These are phyloP conservation scores for Metschnikowia kunwiensis DNA, from an alignment of 805 yeast species.

Conservation along the genomic window DNA sequence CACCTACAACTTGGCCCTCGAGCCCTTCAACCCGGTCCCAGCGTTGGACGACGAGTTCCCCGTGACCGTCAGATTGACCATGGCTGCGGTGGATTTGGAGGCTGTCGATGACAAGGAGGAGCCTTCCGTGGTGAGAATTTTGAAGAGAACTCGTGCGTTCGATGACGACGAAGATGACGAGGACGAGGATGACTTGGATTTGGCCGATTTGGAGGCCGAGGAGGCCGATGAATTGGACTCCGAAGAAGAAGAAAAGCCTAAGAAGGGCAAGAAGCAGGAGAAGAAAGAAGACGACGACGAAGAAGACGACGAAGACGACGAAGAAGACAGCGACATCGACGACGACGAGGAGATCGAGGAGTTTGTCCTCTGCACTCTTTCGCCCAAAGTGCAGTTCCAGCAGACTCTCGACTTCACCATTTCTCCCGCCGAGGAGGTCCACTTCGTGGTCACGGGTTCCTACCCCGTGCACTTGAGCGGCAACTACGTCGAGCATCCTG, in stretches of 20 bases:
- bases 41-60: slow-evolving; percentile 87
- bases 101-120: slow-evolving; percentile 73
- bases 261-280: slow-evolving; percentile 38
- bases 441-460: slow-evolving; percentile 93
- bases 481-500: slow-evolving; percentile 95
- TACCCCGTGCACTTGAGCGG: slow-evolving; percentile 91
- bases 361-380: slow-evolving; percentile 81
- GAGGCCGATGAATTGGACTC: slow-evolving; percentile 15
- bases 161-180: slow-evolving; percentile 45
- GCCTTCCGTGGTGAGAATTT: slow-evolving; percentile 87
- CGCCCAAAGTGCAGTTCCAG: slow-evolving; percentile 82
- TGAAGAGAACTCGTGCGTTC: slow-evolving; percentile 59
- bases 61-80: slow-evolving; percentile 82
- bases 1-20: slow-evolving; percentile 77
- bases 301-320: slow-evolving; percentile 49
- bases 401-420: slow-evolving; percentile 89
- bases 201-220: slow-evolving; percentile 5
- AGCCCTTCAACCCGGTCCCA: slow-evolving; percentile 84
- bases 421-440: slow-evolving; percentile 89
- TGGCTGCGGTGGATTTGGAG: slow-evolving; percentile 94
- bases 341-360: slow-evolving; percentile 80
- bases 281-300: slow-evolving; percentile 52
- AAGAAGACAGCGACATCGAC: slow-evolving; percentile 55
- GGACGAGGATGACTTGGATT: slow-evolving; percentile 36
- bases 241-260: slow-evolving; percentile 35